phyloP scores from a whole-genome alignment of 2,329 filamentous ascomycete genomes.

The Penicillium sp. region DNA sequence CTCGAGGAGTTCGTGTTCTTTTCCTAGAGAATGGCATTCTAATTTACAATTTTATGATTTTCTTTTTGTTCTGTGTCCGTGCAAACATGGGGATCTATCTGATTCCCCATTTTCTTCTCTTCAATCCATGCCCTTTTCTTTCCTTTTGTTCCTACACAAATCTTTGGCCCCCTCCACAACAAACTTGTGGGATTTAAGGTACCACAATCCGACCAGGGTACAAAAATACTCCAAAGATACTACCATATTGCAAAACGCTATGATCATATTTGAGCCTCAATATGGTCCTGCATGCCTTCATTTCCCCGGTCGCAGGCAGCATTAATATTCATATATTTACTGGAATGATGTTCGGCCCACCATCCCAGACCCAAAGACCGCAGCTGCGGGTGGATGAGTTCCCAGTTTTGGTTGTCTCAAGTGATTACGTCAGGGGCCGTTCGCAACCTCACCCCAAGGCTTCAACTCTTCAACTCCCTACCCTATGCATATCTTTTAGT shows the following conservation, averaged over 20 bases:
- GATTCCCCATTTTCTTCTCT: neutral
- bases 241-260: neutral
- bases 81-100: neutral
- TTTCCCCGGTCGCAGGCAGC: slow-evolving; percentile 1
- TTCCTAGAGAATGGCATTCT: neutral
- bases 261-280: neutral
- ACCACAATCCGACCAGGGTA: neutral
- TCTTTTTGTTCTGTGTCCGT: no score
- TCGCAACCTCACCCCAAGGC: neutral
- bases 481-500: slow-evolving; percentile 19
- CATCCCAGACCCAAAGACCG: neutral
- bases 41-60: no score
- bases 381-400: neutral
- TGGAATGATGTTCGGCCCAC: neutral
- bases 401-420: slow-evolving; percentile 1
- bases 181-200: no score
- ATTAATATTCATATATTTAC: neutral
- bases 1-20: neutral
- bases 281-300: neutral
- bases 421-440: slow-evolving; percentile 14
- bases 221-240: neutral
- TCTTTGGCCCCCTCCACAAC: neutral
- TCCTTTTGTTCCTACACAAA: neutral
- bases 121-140: neutral
- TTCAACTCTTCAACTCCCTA: slow-evolving; percentile 3